Evolutionary conservation across 768 basidiomycete genomes (phyloP), one percentile per base, ranked within the genome.

Genomic region (Nevesoporus exiguus): DNA sequence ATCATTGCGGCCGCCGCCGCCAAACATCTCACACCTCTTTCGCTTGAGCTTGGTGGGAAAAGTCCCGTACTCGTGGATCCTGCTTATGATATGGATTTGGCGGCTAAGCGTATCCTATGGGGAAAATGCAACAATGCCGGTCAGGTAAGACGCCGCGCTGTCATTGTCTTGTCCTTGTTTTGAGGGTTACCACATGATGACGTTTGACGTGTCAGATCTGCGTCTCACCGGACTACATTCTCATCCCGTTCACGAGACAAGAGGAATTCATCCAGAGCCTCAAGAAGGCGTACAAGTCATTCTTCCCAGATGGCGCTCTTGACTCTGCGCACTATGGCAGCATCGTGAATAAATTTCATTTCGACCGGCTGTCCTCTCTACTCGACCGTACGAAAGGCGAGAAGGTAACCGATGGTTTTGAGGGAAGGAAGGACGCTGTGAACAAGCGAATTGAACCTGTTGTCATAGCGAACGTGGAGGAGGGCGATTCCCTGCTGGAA

Each of bases 51-150:
- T 25, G 69, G 68, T 37, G 76, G 74, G 27, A 80, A 80, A 67
- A 74, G 70, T 31, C 76, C 79, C 3, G 78, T 76, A 3, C 54
- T 81, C 22, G 66, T 84, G 37, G 77, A 77, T 47, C 52, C 73
- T 7, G 69, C 71, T 22, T 69, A 66, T 57, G 73, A 76, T 39
- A 58, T 83, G 58, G 68, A 75, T 6, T 55, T 84, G 30, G 78
- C 82, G 0, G 88, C 86, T 3, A 81, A 79, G 61, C 78, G 88
- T 8, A 77, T 87, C 31, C 67, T 88, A 25, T 86, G 80, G 78
- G 87, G 83, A 1, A 90, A 89, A 67, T 71, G 72, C 9, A 74
- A 70, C 53, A 89, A 90, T 56, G 74, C 80, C 2, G 88, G 88
- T 9, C 87, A 88, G 76, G 81, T 42, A 41, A 49, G 66, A 14